phyloP scores from a whole-genome alignment of 164 flowering plant species.

The Vitis cinerea region DNA sequence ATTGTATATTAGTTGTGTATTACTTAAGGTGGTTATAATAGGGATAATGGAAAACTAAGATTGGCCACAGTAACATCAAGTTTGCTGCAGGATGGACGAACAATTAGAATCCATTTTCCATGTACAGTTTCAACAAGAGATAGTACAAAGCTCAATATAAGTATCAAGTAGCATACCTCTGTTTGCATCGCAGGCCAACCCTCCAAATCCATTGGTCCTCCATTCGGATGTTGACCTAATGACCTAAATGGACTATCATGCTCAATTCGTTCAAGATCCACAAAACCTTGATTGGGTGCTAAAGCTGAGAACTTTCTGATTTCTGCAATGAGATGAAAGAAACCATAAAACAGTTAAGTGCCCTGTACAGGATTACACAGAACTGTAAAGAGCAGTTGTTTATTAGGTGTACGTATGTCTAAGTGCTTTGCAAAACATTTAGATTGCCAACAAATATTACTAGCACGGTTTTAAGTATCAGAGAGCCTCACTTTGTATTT shows the following conservation, averaged over 20 bases:
- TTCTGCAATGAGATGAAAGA: conserved; percentile 40
- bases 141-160: neutral
- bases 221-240: conserved; percentile 50
- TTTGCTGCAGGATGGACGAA: neutral
- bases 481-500: too few species aligned
- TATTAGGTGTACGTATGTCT: neutral
- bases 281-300: conserved; percentile 42
- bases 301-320: conserved; percentile 57
- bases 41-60: too few species aligned
- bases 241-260: conserved; percentile 63
- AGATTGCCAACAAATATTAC: too few species aligned
- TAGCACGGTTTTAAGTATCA: too few species aligned
- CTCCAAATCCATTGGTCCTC: conserved; percentile 63
- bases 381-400: neutral
- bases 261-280: conserved; percentile 63
- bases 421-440: neutral
- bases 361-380: neutral
- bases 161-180: conserved; percentile 41
- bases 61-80: too few species aligned
- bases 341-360: neutral
- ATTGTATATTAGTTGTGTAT: too few species aligned
- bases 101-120: neutral
- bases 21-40: too few species aligned
- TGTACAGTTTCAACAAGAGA: neutral
- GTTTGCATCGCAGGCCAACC: conserved; percentile 61